Evolutionary conservation across 2,329 filamentous ascomycete genomes (phyloP).

Genomic region (Alternaria sp.): DNA sequence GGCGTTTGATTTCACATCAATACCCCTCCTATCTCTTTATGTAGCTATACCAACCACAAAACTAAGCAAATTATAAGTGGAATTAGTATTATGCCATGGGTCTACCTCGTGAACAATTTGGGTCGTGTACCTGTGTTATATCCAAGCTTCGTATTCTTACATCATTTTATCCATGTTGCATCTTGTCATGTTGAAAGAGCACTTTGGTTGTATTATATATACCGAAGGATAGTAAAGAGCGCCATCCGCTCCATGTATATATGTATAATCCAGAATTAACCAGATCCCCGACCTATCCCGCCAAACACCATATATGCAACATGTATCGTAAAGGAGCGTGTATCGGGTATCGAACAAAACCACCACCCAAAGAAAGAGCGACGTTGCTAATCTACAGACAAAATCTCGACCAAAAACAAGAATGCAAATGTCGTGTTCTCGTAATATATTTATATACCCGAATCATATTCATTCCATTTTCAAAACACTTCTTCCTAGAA

Average conservation of each 20-base stretch:
- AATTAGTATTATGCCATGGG: accelerated
- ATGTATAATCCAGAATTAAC: background rate
- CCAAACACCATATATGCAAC: background rate
- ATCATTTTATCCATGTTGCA: accelerated
- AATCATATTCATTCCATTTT: background rate
- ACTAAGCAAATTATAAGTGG: too few relatives aligned
- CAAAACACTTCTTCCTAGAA: too few relatives aligned
- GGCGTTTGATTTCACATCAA: constrained; percentile 9
- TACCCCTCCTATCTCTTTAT: background rate
- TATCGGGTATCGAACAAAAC: constrained; percentile 1
- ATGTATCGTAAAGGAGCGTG: background rate
- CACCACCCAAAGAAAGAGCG: background rate
- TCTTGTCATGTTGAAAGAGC: background rate
- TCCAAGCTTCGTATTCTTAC: accelerated
- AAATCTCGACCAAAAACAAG: background rate
- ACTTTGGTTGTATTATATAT: background rate
- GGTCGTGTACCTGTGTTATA: too few relatives aligned
- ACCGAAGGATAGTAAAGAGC: constrained; percentile 12
- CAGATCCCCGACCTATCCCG: background rate
- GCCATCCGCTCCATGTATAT: background rate
- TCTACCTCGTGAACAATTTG: background rate
- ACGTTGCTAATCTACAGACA: background rate
- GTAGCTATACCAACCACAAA: background rate
- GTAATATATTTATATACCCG: background rate
- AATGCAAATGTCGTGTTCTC: constrained; percentile 1